Evolutionary conservation across 805 yeast genomes (phyloP), one percentile per base, ranked within the genome.

Genomic region (Wickerhamomyces canadensis): DNA sequence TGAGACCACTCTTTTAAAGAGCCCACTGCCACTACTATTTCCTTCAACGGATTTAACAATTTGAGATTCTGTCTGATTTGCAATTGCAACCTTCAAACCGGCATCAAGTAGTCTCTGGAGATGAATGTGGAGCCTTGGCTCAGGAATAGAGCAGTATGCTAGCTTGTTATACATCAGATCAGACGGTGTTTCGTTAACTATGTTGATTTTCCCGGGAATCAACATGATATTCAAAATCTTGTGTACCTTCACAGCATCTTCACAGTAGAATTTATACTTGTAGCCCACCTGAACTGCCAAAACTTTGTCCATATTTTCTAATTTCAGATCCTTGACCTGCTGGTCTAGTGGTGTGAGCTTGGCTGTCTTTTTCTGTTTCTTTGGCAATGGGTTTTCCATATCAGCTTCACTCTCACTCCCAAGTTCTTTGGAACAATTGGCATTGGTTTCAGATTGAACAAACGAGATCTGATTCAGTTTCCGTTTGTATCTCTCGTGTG

Each of bases 201-300:
- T 48, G 4, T 74, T 62, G 24, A 74, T 48, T 54, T 79, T 76
- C 0, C 95, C 96, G 0, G 84, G 83, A 1, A 85, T 67, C 17
- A 82, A 65, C 76, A 78, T 79, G 29, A 85, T 82, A 42, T 82
- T 78, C 24, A 88, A 58, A 11, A 81, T 68, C 33, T 68, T 62
- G 11, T 94, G 71, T 0, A 81, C 96, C 5, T 64, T 62, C 12
- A 66, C 68, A 0, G 98, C 97, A 60, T 91, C 97, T 37, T 78
- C 71, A 1, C 95, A 96, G 55, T 76, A 86, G 43, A 89, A 80
- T 52, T 84, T 85, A 62, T 78, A 93, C 58, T 87, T 88, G 62
- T 91, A 93, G 0, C 98, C 98, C 3, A 85, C 94, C 55, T 93
- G 93, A 19, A 91, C 70, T 0, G 93, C 79, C 8, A 93, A 63